Conservation (phyloP, 2,329 filamentous ascomycete genomes). For the Penicillium concentricum region DNA sequence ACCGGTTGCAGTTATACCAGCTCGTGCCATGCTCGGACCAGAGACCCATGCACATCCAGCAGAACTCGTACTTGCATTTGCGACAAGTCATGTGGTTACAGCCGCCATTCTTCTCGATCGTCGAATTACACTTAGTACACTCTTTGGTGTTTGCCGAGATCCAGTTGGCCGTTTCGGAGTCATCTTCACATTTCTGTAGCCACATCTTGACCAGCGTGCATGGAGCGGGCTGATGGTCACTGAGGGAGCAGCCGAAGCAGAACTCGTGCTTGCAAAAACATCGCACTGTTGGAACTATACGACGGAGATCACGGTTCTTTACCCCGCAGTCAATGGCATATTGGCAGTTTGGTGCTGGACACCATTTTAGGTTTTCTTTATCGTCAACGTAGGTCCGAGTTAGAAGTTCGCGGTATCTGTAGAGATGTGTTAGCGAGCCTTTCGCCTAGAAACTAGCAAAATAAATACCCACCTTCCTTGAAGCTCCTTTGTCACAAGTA, state of each 20-base stretch:
- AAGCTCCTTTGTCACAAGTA: constrained; percentile 64
- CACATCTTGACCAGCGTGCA: constrained; percentile 90
- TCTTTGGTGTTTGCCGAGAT: constrained; percentile 99
- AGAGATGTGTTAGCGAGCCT: constrained; percentile 13
- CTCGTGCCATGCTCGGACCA: constrained; percentile 99
- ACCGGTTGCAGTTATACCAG: constrained; percentile 99
- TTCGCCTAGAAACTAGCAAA: neutral
- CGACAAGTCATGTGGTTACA: constrained; percentile 98
- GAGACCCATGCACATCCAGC: constrained; percentile 99
- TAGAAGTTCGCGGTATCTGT: constrained; percentile 78
- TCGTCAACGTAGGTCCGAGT: constrained; percentile 96
- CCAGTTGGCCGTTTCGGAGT: constrained; percentile 98
- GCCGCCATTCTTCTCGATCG: constrained; percentile 97
- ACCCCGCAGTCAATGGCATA: constrained; percentile 87
- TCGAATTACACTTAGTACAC: constrained; percentile 92
- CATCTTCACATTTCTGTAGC: constrained; percentile 97
- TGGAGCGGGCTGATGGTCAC: constrained; percentile 89
- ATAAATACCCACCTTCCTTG: constrained; percentile 50
- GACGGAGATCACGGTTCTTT: constrained; percentile 81
- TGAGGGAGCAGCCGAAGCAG: constrained; percentile 89
- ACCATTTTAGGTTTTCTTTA: constrained; percentile 95
- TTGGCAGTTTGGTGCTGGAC: constrained; percentile 93
- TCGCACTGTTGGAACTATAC: constrained; percentile 83
- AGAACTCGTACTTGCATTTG: constrained; percentile 95
- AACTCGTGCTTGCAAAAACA: constrained; percentile 84